phyloP scores from a whole-genome alignment of 23 red algal genomes.

The Gracilaria domingensis region DNA sequence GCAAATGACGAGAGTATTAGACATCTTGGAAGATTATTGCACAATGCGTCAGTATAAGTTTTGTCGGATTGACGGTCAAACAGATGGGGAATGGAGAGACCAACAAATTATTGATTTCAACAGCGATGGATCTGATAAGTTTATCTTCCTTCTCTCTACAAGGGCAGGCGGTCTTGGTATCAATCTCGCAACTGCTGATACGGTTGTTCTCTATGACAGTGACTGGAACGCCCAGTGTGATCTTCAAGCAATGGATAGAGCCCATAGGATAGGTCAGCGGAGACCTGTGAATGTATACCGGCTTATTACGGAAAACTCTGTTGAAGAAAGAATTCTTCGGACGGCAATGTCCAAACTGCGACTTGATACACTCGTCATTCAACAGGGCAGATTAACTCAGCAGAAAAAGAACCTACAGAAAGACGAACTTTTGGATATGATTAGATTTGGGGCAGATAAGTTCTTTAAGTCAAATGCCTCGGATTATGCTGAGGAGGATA shows the following conservation, averaged over 20 bases:
- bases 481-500: slow-evolving; percentile 87
- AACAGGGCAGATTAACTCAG: slow-evolving; percentile 90
- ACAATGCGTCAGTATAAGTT: slow-evolving; percentile 91
- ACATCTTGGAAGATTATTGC: slow-evolving; percentile 98
- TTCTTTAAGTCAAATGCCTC: slow-evolving; percentile 91
- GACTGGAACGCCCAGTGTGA: slow-evolving; percentile 99
- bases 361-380: slow-evolving; percentile 96
- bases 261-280: slow-evolving; percentile 97
- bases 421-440: slow-evolving; percentile 98
- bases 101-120: slow-evolving; percentile 97
- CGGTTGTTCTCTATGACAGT: slow-evolving; percentile 96
- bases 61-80: slow-evolving; percentile 97
- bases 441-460: slow-evolving; percentile 95
- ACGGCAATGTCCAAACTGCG: slow-evolving; percentile 96
- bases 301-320: slow-evolving; percentile 87
- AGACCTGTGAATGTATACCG: slow-evolving; percentile 96
- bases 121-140: slow-evolving; percentile 87
- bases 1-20: slow-evolving; percentile 99
- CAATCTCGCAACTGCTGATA: slow-evolving; percentile 98
- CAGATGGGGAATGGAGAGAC: slow-evolving; percentile 95
- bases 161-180: slow-evolving; percentile 98
- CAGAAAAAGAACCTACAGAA: slow-evolving; percentile 92
- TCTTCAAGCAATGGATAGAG: slow-evolving; percentile 99
- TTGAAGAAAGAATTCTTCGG: slow-evolving; percentile 96
- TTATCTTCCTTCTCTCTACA: slow-evolving; percentile 97